phyloP scores from a whole-genome alignment of 2,329 filamentous ascomycete genomes.

The Cadophora sp. region DNA sequence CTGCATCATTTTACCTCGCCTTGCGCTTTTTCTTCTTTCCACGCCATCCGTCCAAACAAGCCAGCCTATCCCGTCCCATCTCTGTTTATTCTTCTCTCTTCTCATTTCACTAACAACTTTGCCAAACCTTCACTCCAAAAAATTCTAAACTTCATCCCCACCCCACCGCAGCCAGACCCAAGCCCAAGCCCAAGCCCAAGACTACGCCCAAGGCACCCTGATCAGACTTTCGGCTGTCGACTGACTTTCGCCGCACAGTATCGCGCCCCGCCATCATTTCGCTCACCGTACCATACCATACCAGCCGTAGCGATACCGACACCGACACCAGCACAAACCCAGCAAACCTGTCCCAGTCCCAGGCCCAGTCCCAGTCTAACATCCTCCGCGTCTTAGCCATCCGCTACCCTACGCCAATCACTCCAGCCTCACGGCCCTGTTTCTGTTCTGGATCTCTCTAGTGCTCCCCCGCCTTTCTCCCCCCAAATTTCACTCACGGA shows the following conservation, averaged over 20 bases:
- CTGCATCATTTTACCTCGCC: neutral
- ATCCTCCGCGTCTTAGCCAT: neutral
- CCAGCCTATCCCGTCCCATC: slow-evolving; percentile 7
- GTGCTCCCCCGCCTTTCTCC: neutral
- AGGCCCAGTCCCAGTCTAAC: slow-evolving; percentile 12
- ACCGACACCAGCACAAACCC: neutral
- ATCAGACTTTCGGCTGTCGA: neutral
- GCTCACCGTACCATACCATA: neutral
- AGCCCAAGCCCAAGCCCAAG: neutral
- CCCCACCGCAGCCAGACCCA: neutral
- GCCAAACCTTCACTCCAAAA: neutral
- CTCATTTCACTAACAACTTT: neutral
- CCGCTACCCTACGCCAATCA: neutral
- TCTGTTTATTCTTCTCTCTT: neutral
- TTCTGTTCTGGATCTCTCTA: slow-evolving; percentile 3
- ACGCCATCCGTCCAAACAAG: neutral
- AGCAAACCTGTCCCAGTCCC: neutral
- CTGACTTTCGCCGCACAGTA: slow-evolving; percentile 5
- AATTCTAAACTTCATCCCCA: neutral
- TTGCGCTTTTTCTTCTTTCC: neutral
- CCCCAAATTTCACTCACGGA: neutral
- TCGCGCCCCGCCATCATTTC: neutral
- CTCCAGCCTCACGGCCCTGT: neutral
- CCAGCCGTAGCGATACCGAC: no score
- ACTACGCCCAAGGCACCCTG: neutral